Evolutionary conservation across 352 stramenopile genomes (phyloP), one percentile per base, ranked within the genome.

Genomic region (Aphanomyces cochlioides): DNA sequence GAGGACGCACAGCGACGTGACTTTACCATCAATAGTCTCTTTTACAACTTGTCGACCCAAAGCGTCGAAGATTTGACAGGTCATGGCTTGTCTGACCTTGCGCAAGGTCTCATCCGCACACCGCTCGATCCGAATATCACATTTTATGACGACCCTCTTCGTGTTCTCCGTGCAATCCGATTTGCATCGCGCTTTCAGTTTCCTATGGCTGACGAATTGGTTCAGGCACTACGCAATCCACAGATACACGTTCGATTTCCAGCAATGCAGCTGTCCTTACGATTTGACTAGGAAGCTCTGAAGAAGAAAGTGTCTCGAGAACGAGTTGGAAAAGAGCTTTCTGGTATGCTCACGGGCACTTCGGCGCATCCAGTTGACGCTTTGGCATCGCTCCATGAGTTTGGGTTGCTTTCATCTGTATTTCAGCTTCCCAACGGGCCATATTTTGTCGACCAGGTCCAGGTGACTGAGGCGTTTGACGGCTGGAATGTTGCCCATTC

Each of bases 11-110:
- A 90, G 59, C 72, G 97, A 48, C 84, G 97, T 47, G 97, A 99
- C 81, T 97, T 99, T 66, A 99, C 97, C 3, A 97, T 99, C 75
- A 99, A 99, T 79, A 83, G 85, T n/a, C 74, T 99, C 2, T 99
- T 99, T 76, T 99, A 98, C 87, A 99, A 99, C 78, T 89, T 99
- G 47, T 90, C 97, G 71, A 92, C 84, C 19, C 77, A 79, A 15
- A 74, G 84, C 50, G 84, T 99, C 5, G 97, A 99, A 78, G 97
- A 99, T 79, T 97, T 93, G 67, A 99, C 97, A 17, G 21, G 34
- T 7, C 65, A 85, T 58, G 97, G 97, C 5, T 73, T 98, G n/a
- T 73, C 88, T 5, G 97, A 99, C 81, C 79, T 99, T 17, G 68
- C 69, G 10, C 75, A 85, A 38, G 87, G 92, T 10, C 74, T 98